These are phyloP conservation scores for Trichoderma atrobrunneum DNA, from an alignment of 2,329 filamentous ascomycete genomes.

Conservation along the genomic window DNA sequence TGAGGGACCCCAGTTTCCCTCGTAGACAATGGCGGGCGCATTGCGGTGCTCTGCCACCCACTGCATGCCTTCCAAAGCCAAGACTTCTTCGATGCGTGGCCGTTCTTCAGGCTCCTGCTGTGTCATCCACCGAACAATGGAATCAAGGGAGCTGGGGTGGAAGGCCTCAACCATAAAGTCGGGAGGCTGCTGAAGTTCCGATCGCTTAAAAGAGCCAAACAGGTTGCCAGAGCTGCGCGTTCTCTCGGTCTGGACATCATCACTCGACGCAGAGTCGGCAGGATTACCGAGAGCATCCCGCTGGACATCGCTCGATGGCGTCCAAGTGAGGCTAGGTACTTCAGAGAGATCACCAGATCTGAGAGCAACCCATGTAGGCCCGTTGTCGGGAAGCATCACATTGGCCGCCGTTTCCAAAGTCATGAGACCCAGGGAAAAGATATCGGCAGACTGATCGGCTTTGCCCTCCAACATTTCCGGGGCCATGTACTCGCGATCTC, in stretches of 20 bases:
- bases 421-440: conserved; percentile 92
- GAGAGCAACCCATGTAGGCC: conserved; percentile 84
- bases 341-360: conserved; percentile 86
- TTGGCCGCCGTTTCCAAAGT: conserved; percentile 94
- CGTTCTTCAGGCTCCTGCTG: conserved; percentile 68
- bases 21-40: conserved; percentile 89
- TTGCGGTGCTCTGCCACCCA: conserved; percentile 78
- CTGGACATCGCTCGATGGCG: conserved; percentile 64
- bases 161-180: conserved; percentile 80
- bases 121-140: conserved; percentile 85
- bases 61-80: conserved; percentile 68
- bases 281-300: conserved; percentile 66
- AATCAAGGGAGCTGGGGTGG: conserved; percentile 74
- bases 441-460: conserved; percentile 86
- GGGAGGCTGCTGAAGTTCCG: conserved; percentile 63
- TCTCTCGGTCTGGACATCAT: conserved; percentile 34
- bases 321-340: conserved; percentile 83
- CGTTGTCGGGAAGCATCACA: conserved; percentile 89
- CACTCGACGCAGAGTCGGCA: conserved; percentile 38
- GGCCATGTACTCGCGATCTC: conserved; percentile 93
- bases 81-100: conserved; percentile 70
- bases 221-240: conserved; percentile 35
- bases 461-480: conserved; percentile 85
- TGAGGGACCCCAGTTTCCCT: conserved; percentile 92
- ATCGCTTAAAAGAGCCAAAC: conserved; percentile 48